Conservation (phyloP, 1,284 basidiomycete species). For the Sparassis latifolia region DNA sequence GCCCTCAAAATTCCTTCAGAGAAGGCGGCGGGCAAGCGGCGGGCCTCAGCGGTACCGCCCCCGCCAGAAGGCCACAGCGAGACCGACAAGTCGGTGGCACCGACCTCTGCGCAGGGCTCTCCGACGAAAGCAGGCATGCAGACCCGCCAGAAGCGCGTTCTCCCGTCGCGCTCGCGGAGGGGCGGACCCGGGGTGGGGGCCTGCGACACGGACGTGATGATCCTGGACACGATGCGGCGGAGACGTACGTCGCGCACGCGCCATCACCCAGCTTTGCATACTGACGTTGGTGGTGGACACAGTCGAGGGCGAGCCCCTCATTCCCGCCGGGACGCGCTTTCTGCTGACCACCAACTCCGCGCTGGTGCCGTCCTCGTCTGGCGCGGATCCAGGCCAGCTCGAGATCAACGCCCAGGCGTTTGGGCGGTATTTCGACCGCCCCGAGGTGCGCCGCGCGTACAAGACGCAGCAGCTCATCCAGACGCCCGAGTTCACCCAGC, state of each 20-base stretch:
- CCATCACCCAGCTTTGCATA: neutral
- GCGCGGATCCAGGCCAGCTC: constrained; percentile 29
- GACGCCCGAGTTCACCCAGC: constrained; percentile 58
- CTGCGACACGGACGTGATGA: constrained; percentile 76
- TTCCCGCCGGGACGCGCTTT: constrained; percentile 60
- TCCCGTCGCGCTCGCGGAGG: constrained; percentile 73
- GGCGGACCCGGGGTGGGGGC: constrained; percentile 72
- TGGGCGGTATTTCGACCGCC: constrained; percentile 70
- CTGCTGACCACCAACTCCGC: constrained; percentile 63
- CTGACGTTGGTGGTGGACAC: constrained; percentile 1
- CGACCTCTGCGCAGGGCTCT: constrained; percentile 8
- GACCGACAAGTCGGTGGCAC: neutral
- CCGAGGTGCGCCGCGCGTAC: constrained; percentile 67
- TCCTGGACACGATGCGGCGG: constrained; percentile 75
- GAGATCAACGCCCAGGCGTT: constrained; percentile 52
- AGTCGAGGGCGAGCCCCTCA: constrained; percentile 69
- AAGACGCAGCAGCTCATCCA: constrained; percentile 63
- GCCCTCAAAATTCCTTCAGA: neutral
- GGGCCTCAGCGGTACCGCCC: neutral
- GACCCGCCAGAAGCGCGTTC: constrained; percentile 59
- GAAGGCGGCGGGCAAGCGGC: neutral
- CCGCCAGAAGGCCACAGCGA: neutral
- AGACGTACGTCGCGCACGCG: constrained; percentile 50
- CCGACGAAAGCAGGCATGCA: constrained; percentile 17
- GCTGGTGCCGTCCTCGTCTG: constrained; percentile 34